Percentiles rank a stretch among this genome's conserved stretches.
These are phyloP conservation scores for Paspalum notatum DNA, from an alignment of 176 grass and related monocot species.

Conservation along the genomic window DNA sequence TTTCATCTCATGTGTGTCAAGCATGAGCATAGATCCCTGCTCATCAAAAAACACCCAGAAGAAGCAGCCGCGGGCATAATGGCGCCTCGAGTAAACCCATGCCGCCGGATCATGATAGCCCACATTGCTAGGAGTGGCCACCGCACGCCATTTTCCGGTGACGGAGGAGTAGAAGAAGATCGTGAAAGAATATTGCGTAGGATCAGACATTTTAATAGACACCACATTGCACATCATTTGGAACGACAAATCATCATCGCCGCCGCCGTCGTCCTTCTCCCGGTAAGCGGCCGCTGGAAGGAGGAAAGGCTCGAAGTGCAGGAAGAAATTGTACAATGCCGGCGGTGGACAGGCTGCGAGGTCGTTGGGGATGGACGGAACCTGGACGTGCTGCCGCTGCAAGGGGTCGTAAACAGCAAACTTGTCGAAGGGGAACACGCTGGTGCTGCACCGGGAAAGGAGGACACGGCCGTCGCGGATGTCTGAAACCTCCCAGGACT, in stretches of 20 bases:
- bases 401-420: neutral
- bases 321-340: too few relatives aligned
- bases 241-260: neutral
- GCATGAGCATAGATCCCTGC: neutral
- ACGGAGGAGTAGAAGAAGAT: conserved; percentile 35
- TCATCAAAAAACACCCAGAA: neutral
- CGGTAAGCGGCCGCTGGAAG: neutral
- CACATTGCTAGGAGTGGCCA: too few relatives aligned
- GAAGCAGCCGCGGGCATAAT: neutral
- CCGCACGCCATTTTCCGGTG: neutral
- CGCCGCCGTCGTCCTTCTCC: too few relatives aligned
- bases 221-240: conserved; percentile 13
- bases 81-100: neutral
- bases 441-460: neutral
- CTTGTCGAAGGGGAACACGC: too few relatives aligned
- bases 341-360: neutral
- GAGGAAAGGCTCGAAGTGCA: conserved; percentile 20
- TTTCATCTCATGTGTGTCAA: conserved; percentile 3
- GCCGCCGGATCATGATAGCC: too few relatives aligned
- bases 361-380: neutral
- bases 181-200: too few relatives aligned
- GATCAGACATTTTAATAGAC: neutral
- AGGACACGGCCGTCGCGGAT: neutral
- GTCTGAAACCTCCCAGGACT: neutral
- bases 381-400: neutral